Base-by-base conservation (phyloP, 805 yeast genomes). In the Metschnikowia henanensis region DNA sequence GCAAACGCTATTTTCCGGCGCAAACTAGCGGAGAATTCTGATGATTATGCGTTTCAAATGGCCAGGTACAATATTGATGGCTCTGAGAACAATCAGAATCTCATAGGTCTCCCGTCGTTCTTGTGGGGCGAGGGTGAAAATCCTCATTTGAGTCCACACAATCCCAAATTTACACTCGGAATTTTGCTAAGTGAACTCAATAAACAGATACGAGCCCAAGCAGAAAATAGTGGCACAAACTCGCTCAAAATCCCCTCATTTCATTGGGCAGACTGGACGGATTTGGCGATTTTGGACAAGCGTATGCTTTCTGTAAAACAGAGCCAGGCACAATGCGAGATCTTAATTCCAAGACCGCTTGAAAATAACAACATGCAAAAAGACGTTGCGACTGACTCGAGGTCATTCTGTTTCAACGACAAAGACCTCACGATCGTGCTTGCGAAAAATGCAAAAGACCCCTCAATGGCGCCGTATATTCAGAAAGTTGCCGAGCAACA, bases 191-290 rank as follows among this genome's bases (percentile, higher is more conserved):
- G 35, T 23, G 46, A 49, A 20, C 21, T 53, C 20, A 58, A 58
- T 33, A 33, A 26, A 6, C 45, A 41, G n/a, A 32, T 52, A 16
- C 15, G 42, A 20, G 35, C 59, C 22, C n/a, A n/a, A n/a, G n/a
- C n/a, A n/a, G n/a, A n/a, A n/a, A n/a, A n/a, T n/a, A n/a, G n/a
- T n/a, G n/a, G n/a, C n/a, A n/a, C n/a, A n/a, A 23, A 3, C 12
- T 23, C 5, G 12, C 4, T 41, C 26, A 12, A 18, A 15, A 10
- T 47, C 21, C 19, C 16, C 5, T 43, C 46, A 7, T 54, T 54
- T 30, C 58, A 54, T 35, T 54, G 58, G 58, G 49, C 49, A 12
- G 58, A 54, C 41, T 54, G 58, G 58, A 46, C 49, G 3, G 49
- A 54, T 34, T 17, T 49, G 22, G 16, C 39, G n/a, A 37, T 20